Evolutionary conservation across 345 rosid species (phyloP).

Genomic region (Lepidium didymum): DNA sequence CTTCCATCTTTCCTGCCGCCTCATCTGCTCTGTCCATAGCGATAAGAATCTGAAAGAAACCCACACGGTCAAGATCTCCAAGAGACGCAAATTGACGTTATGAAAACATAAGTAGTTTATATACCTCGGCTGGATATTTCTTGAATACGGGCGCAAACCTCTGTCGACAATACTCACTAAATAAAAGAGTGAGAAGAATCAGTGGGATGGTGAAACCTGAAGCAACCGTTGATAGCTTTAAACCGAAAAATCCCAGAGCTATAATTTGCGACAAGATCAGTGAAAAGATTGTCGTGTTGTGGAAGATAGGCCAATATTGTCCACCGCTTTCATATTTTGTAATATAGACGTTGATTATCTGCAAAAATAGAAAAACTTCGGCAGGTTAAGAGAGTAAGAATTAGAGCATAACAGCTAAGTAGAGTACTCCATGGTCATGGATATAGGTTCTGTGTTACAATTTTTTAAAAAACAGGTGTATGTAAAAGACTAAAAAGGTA

Average conservation of each 20-base stretch:
- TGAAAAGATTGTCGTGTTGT: slow-evolving; percentile 83
- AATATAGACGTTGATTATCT: slow-evolving; percentile 77
- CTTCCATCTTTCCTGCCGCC: slow-evolving; percentile 45
- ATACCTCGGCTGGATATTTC: slow-evolving; percentile 66
- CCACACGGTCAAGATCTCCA: slow-evolving; percentile 21
- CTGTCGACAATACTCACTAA: slow-evolving; percentile 75
- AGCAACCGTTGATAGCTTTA: slow-evolving; percentile 62
- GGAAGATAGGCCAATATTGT: slow-evolving; percentile 75
- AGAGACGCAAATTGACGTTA: neutral
- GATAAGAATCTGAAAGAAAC: slow-evolving; percentile 46
- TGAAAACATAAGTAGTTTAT: neutral
- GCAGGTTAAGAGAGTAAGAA: neutral
- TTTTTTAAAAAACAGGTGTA: neutral
- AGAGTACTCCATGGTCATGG: neutral
- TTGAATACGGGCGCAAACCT: slow-evolving; percentile 59
- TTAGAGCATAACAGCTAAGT: neutral
- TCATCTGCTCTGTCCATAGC: slow-evolving; percentile 85
- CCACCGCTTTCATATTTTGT: slow-evolving; percentile 78
- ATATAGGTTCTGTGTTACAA: neutral
- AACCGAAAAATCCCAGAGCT: slow-evolving; percentile 79
- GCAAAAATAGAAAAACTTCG: slow-evolving; percentile 8
- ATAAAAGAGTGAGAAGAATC: slow-evolving; percentile 59
- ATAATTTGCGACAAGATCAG: slow-evolving; percentile 74
- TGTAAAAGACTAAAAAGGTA: neutral
- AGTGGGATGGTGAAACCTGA: slow-evolving; percentile 73